Conservation (phyloP, 345 rosid genomes). For the Eucalyptus regnans region DNA sequence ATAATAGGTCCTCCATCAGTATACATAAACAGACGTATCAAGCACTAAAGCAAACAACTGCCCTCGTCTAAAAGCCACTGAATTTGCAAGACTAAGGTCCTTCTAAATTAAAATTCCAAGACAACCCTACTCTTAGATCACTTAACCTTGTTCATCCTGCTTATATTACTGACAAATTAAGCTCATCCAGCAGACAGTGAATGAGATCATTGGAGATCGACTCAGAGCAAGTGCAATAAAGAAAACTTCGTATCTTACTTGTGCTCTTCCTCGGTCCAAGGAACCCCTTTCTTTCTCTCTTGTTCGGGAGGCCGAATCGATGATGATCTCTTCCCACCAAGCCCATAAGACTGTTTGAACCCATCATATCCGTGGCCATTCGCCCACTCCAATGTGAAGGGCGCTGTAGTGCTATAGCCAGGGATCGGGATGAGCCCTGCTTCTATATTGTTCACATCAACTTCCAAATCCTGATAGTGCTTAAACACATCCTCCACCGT, state of each 20-base stretch:
- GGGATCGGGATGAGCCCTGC: constrained; percentile 55
- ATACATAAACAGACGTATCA: background rate
- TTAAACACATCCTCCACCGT: constrained; percentile 47
- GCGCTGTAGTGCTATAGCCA: constrained; percentile 33
- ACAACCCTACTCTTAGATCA: background rate
- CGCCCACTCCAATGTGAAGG: constrained; percentile 49
- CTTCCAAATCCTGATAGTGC: constrained; percentile 56
- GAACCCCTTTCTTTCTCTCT: constrained; percentile 96
- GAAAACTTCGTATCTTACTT: constrained; percentile 26
- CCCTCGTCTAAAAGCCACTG: background rate
- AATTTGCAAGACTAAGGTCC: background rate
- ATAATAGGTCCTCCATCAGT: background rate
- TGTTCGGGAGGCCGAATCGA: constrained; percentile 47
- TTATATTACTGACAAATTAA: background rate
- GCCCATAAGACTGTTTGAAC: constrained; percentile 30
- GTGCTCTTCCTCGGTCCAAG: constrained; percentile 99
- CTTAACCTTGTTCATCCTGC: background rate
- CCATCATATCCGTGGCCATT: constrained; percentile 27
- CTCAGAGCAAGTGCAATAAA: background rate
- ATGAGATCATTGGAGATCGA: background rate
- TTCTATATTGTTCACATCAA: constrained; percentile 56
- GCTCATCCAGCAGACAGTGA: background rate
- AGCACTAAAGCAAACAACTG: background rate
- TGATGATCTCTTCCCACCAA: constrained; percentile 58
- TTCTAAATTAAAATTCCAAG: background rate